phyloP scores from a whole-genome alignment of 202 grass and related monocot genomes.

The Carex arenaria region DNA sequence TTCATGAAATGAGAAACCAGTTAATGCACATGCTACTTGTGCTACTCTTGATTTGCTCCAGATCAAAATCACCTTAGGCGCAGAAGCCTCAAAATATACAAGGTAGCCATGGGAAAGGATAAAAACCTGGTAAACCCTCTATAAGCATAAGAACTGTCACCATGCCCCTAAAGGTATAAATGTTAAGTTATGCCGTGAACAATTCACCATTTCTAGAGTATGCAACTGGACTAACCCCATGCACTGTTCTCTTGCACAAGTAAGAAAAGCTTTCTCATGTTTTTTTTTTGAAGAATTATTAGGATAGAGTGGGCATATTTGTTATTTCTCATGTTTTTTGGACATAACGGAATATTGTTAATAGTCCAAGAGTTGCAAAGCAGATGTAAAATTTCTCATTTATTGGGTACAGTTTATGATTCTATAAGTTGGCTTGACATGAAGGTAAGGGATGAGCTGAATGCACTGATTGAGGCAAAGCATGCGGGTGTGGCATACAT shows the following conservation, averaged over 20 bases:
- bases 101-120: background rate
- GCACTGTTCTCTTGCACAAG: background rate
- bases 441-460: constrained; percentile 79
- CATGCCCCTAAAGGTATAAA: background rate
- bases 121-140: background rate
- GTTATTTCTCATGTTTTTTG: background rate
- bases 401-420: background rate
- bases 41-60: background rate
- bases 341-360: background rate
- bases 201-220: background rate
- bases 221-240: too few species aligned
- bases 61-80: background rate
- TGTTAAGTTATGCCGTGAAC: background rate
- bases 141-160: background rate
- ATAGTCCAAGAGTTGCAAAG: background rate
- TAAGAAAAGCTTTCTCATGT: background rate
- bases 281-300: background rate
- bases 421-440: background rate
- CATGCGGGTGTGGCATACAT: constrained; percentile 84
- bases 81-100: background rate
- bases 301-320: background rate
- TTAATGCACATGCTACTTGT: background rate
- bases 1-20: background rate
- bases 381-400: background rate
- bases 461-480: constrained; percentile 72